Percentiles rank a stretch among this genome's conserved stretches.
Conservation (phyloP, 2,329 filamentous ascomycete species). For the Capronia americana region DNA sequence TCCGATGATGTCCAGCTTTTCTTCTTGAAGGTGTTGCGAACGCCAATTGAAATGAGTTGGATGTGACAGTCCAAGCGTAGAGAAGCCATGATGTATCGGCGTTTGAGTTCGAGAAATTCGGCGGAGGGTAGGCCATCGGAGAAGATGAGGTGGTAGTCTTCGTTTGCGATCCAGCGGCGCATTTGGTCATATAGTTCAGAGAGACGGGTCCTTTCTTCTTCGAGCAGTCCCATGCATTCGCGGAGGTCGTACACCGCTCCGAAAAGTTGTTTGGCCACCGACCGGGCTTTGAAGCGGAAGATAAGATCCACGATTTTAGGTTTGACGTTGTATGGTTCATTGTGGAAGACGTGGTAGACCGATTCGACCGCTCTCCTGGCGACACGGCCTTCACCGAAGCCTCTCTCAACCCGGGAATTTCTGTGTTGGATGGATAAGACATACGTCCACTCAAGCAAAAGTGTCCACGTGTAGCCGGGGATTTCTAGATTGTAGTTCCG, state of each 20-base stretch:
- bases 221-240: conserved; percentile 27
- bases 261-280: conserved; percentile 17
- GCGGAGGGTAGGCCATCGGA: conserved; percentile 28
- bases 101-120: conserved; percentile 33
- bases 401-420: conserved; percentile 41
- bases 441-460: conserved; percentile 71
- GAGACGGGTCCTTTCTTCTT: conserved; percentile 30
- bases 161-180: conserved; percentile 10
- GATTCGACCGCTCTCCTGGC: conserved; percentile 54
- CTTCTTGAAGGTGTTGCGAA: conserved; percentile 32
- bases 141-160: conserved; percentile 21
- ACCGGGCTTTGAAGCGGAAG: conserved; percentile 24
- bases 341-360: conserved; percentile 67
- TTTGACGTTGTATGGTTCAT: conserved; percentile 61
- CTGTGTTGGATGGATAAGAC: conserved; percentile 57
- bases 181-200: conserved; percentile 31
- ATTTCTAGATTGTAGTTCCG: conserved; percentile 65
- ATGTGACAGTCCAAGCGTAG: conserved; percentile 32
- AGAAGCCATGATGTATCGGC: conserved; percentile 32
- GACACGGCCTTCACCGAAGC: conserved; percentile 50
- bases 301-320: conserved; percentile 58
- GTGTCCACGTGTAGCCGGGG: conserved; percentile 65
- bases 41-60: conserved; percentile 29
- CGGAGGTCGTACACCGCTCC: conserved; percentile 26
- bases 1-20: conserved; percentile 33